Evolutionary conservation across 148 eudicot species (phyloP).

Genomic region (Chenopodium album): DNA sequence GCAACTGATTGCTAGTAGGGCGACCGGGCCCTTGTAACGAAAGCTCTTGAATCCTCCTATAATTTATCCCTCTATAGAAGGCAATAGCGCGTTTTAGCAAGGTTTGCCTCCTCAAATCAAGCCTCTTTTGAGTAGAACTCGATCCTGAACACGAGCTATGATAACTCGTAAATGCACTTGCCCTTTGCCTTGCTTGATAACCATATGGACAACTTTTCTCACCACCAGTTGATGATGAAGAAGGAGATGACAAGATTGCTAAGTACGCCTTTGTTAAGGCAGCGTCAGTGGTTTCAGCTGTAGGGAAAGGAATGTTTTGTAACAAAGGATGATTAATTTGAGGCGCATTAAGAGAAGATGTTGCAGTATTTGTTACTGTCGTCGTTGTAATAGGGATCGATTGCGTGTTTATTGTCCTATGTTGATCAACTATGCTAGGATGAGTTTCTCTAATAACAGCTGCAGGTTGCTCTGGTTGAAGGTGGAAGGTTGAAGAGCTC

Average conservation of each 20-base stretch:
- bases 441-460: conserved; percentile 25
- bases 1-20: conserved; percentile 52
- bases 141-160: not conserved
- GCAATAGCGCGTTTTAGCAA: conserved; percentile 46
- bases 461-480: conserved; percentile 3
- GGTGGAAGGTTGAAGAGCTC: not conserved
- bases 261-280: conserved; percentile 62
- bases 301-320: conserved; percentile 37
- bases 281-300: conserved; percentile 48
- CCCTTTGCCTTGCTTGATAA: not conserved
- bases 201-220: conserved; percentile 15
- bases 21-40: conserved; percentile 28
- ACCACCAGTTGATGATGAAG: conserved; percentile 13
- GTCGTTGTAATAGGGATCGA: conserved; percentile 12
- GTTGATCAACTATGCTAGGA: not conserved
- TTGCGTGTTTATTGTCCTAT: conserved; percentile 24
- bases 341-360: not conserved
- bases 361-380: not conserved
- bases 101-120: conserved; percentile 32
- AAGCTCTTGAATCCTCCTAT: conserved; percentile 33
- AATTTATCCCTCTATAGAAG: conserved; percentile 42
- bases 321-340: not conserved
- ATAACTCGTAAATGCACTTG: conserved; percentile 50
- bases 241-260: conserved; percentile 48
- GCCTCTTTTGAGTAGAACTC: not conserved